Evolutionary conservation across 2,329 filamentous ascomycete genomes (phyloP), one percentile per base, ranked within the genome.

Genomic region (Scolecobasidium constrictum): DNA sequence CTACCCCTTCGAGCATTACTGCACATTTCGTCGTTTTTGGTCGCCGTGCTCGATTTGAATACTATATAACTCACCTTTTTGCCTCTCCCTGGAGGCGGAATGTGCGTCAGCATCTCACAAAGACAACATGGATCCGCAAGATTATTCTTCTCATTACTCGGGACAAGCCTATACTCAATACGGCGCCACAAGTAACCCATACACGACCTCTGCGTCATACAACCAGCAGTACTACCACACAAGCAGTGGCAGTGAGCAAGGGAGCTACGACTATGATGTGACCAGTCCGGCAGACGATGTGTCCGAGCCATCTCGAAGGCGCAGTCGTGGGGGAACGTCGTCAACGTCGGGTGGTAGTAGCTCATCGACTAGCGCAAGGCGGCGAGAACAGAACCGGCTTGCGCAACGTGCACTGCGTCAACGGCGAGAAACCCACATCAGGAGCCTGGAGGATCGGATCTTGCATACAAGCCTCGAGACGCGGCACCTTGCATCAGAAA

Each of bases 351-450:
- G 40, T 9, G 31, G 26, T 20, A 22, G 40, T 20, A 42, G n/a
- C 16, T 21, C 31, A 42, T 20, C 18, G 19, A 42, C 19, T 13
- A 34, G 23, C 19, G 34, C 12, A 19, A 31, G 40, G 16, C 40
- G 40, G 28, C 40, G 40, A 12, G 40, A 42, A 36, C 40, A 42
- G 18, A 42, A 42, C 33, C 31, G 40, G 31, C 20, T 42, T 35
- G 40, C 40, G 21, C 40, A 42, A 21, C 31, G 40, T 11, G 40
- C 40, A 35, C 23, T 42, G 4, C 40, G 40, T 23, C 40, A 42
- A 33, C 31, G 40, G 23, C 18, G 40, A 20, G 40, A 42, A 15
- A 42, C 17, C 31, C 40, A 42, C 28, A 34, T 42, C 17, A 26
- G 40, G 5, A 31, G 23, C 23, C 40, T 42, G 34, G 40, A 42